phyloP scores from a whole-genome alignment of 164 flowering plant species.

The Dillenia turbinata region DNA sequence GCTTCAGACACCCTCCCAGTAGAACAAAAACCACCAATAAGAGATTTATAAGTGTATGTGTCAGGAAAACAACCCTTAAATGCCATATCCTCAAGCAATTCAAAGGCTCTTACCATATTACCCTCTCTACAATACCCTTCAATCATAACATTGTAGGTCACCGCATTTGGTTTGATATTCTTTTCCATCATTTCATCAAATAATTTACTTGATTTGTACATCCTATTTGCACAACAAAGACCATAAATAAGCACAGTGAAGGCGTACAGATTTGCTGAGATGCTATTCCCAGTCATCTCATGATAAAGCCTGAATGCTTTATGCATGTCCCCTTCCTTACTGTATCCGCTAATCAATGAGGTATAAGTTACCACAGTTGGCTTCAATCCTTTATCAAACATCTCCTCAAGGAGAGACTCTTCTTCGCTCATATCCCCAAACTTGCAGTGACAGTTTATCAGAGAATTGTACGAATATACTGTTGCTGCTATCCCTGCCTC shows the following conservation, averaged over 20 bases:
- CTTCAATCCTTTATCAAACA: constrained; percentile 49
- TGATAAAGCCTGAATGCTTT: constrained; percentile 58
- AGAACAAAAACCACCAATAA: constrained; percentile 75
- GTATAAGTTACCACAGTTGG: constrained; percentile 79
- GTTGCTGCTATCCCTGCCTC: constrained; percentile 42
- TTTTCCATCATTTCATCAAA: constrained; percentile 55
- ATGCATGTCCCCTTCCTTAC: constrained; percentile 45
- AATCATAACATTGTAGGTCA: constrained; percentile 84
- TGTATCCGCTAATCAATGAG: constrained; percentile 72
- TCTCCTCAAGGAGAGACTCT: constrained; percentile 39
- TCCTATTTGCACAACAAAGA: constrained; percentile 54
- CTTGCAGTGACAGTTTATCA: constrained; percentile 71
- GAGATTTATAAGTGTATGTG: constrained; percentile 73
- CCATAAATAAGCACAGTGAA: constrained; percentile 74
- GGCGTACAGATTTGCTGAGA: constrained; percentile 65
- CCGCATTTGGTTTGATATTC: constrained; percentile 58
- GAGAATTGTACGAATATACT: constrained; percentile 69
- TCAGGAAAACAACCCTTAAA: constrained; percentile 68
- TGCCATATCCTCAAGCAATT: constrained; percentile 70
- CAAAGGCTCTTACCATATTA: constrained; percentile 60
- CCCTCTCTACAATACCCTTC: constrained; percentile 77
- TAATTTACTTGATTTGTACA: constrained; percentile 55
- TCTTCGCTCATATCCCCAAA: constrained; percentile 53
- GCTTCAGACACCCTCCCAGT: constrained; percentile 69
- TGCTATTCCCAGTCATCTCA: constrained; percentile 71